Conservation (phyloP, 148 eudicot species). For the Fagopyrum tataricum region DNA sequence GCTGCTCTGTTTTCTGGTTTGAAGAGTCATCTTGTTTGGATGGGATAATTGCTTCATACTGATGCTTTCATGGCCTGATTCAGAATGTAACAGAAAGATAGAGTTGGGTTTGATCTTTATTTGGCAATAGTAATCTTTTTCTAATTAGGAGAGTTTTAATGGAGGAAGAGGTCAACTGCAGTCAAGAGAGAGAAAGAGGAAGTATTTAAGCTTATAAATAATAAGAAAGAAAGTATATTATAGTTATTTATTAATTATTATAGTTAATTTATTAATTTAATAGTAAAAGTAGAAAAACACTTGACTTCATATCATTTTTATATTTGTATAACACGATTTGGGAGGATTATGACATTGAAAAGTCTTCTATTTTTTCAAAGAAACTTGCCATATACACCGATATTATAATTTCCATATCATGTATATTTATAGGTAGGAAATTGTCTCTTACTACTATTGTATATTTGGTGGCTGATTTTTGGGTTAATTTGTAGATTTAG, state of each 20-base stretch:
- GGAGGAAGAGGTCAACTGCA: conserved; percentile 7
- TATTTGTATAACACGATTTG: background rate
- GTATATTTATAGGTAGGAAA: background rate
- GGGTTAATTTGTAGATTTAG: too few relatives aligned
- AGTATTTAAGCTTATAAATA: background rate
- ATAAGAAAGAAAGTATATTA: background rate
- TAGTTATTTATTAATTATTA: background rate
- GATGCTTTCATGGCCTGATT: conserved; percentile 8
- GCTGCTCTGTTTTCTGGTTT: background rate
- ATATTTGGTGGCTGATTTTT: background rate
- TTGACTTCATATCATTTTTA: background rate
- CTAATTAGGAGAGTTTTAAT: conserved; percentile 1
- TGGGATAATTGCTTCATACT: background rate
- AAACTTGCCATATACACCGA: too few relatives aligned
- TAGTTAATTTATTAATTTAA: background rate
- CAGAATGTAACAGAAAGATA: too few relatives aligned
- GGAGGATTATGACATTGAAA: background rate
- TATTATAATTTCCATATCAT: background rate
- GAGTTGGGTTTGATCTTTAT: background rate
- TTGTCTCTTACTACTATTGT: background rate
- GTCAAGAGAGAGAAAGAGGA: background rate
- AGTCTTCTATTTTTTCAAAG: background rate
- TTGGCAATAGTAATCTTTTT: background rate
- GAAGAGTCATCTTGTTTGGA: background rate
- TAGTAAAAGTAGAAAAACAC: background rate